A percentile compares a stretch with the other conserved stretches of the same genome.
These are phyloP conservation scores for Rubia peregrina DNA, from an alignment of 305 asterid genomes.

Conservation along the genomic window DNA sequence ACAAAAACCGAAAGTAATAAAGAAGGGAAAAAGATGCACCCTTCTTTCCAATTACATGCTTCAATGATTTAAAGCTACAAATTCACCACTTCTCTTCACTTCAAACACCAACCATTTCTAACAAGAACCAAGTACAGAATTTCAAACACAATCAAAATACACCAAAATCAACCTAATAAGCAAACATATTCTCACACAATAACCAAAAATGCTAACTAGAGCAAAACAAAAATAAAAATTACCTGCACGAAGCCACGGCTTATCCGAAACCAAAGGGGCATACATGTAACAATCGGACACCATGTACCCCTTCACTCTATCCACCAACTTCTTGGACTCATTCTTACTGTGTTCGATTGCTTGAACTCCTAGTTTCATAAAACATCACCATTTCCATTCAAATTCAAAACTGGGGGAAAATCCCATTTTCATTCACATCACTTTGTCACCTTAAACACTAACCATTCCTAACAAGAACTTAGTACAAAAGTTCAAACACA, in stretches of 20 bases:
- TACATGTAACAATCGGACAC: conserved; percentile 50
- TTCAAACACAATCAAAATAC: not conserved
- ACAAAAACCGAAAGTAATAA: not conserved
- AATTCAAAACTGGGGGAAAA: not conserved
- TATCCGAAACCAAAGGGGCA: conserved; percentile 33
- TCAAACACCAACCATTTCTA: not conserved
- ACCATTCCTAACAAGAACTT: not conserved
- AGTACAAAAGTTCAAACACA: not conserved
- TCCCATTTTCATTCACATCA: not conserved
- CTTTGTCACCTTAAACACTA: not conserved
- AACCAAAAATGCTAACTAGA: not conserved
- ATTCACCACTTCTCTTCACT: not conserved
- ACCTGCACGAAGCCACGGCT: conserved; percentile 28
- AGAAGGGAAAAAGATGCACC: not conserved
- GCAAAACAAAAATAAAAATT: not conserved
- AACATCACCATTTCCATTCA: conserved; percentile 3
- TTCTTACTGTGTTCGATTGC: conserved; percentile 16
- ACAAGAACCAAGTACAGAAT: not conserved
- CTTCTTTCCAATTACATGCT: not conserved
- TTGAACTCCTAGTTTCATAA: conserved; percentile 24
- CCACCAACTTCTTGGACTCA: conserved; percentile 22
- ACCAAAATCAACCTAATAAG: not conserved
- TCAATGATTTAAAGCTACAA: not conserved
- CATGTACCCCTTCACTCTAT: conserved; percentile 31
- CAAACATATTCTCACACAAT: not conserved